phyloP scores from a whole-genome alignment of 345 rosid species.

The Gossypium ekmanianum region DNA sequence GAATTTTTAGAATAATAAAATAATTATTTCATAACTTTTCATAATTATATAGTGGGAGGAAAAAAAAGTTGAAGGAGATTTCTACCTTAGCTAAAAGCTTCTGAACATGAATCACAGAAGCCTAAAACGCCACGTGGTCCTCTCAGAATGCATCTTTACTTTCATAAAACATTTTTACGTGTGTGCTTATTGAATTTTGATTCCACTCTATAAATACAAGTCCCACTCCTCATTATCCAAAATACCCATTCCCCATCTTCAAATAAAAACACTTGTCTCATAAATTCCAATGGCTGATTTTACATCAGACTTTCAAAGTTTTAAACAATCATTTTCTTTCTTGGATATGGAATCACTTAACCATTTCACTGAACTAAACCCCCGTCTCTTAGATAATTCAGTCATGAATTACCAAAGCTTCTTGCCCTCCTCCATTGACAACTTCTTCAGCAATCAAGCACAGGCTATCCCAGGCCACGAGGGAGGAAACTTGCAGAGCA shows the following conservation, averaged over 20 bases:
- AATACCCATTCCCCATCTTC: conserved; percentile 12
- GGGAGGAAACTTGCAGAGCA: conserved; percentile 23
- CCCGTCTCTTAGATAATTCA: conserved; percentile 22
- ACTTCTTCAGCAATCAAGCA: conserved; percentile 32
- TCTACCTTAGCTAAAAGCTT: not conserved
- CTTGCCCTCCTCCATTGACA: conserved; percentile 36
- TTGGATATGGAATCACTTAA: conserved; percentile 28
- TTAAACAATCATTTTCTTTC: conserved; percentile 31
- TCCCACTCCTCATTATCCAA: conserved; percentile 18
- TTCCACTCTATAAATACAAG: conserved; percentile 29
- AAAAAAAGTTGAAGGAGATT: not conserved
- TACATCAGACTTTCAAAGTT: conserved; percentile 28
- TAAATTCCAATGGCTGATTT: conserved; percentile 39
- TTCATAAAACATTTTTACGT: not conserved
- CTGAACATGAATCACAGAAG: conserved; percentile 24
- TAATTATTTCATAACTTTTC: too few relatives aligned
- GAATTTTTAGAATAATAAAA: too few relatives aligned
- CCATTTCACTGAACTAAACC: conserved; percentile 36
- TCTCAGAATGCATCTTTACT: conserved; percentile 2
- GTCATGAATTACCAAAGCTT: conserved; percentile 25
- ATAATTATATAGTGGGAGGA: too few relatives aligned
- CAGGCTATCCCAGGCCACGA: conserved; percentile 30
- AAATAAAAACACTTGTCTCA: not conserved
- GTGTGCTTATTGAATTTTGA: not conserved
- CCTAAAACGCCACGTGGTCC: conserved; percentile 31